Evolutionary conservation across 1,284 basidiomycete species (phyloP).

Genomic region (Phylloporus gajari): DNA sequence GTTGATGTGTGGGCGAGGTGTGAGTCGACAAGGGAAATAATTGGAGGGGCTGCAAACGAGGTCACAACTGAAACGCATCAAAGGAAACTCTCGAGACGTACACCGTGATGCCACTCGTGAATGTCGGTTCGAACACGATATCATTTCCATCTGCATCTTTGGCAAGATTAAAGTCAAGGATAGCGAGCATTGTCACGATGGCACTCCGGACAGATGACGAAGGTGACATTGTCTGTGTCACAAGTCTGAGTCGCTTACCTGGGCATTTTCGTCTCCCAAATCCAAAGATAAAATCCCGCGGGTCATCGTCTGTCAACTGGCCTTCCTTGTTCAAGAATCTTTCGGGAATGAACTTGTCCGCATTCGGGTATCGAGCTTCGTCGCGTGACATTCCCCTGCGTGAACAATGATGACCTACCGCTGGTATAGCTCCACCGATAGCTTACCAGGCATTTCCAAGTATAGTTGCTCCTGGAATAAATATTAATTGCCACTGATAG

Average conservation of each 20-base stretch:
- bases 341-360: constrained; percentile 33
- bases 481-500: background rate
- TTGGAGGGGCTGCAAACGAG: background rate
- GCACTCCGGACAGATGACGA: constrained; percentile 28
- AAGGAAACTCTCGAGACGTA: constrained; percentile 1
- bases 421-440: too few species aligned
- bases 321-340: constrained; percentile 30
- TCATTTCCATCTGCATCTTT: constrained; percentile 27
- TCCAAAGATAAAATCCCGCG: constrained; percentile 25
- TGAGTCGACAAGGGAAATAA: background rate
- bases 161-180: constrained; percentile 18
- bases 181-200: constrained; percentile 31
- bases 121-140: constrained; percentile 17
- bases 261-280: constrained; percentile 33
- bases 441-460: constrained; percentile 30
- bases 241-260: constrained; percentile 14
- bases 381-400: constrained; percentile 32
- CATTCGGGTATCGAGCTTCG: constrained; percentile 23
- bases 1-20: background rate
- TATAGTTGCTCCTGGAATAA: constrained; percentile 19
- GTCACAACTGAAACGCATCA: background rate
- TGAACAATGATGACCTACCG: background rate
- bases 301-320: constrained; percentile 19
- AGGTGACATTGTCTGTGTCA: background rate
- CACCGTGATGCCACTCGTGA: constrained; percentile 17